phyloP scores from a whole-genome alignment of 225 moss, liverwort and hornwort genomes.

The Antitrichia curtipendula region DNA sequence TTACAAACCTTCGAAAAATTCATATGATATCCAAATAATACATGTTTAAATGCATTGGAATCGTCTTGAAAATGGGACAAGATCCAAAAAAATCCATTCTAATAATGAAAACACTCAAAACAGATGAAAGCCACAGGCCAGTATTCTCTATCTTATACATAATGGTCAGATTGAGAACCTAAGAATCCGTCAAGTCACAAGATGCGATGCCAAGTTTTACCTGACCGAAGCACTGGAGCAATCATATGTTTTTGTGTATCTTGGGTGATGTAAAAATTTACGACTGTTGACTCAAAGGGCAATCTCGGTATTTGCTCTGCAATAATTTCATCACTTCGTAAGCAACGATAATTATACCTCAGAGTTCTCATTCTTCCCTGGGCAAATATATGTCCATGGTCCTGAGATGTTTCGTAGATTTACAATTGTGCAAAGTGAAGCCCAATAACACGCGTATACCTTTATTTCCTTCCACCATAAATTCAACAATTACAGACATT shows the following conservation, averaged over 20 bases:
- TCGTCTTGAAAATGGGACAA: not conserved
- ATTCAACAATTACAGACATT: constrained; percentile 63
- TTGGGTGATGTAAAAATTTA: constrained; percentile 90
- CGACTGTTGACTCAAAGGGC: constrained; percentile 36
- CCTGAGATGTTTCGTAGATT: not conserved
- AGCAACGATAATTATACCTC: not conserved
- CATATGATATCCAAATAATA: not conserved
- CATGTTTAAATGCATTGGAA: not conserved
- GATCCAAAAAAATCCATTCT: not conserved
- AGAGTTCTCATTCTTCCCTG: not conserved
- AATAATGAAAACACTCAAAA: not conserved
- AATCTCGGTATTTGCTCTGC: constrained; percentile 61
- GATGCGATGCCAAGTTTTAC: not conserved
- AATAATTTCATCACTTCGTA: not conserved
- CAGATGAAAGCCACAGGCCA: not conserved
- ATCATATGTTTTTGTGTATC: constrained; percentile 91
- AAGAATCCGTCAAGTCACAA: not conserved
- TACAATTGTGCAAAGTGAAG: not conserved
- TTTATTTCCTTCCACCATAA: constrained; percentile 78
- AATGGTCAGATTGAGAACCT: not conserved
- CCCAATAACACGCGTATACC: constrained; percentile 19
- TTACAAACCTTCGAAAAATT: not conserved
- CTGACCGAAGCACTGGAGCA: constrained; percentile 76
- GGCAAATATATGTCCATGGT: not conserved
- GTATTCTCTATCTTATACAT: not conserved